Conservation (phyloP, 768 basidiomycete genomes). For the Hemileccinum rubropunctum region DNA sequence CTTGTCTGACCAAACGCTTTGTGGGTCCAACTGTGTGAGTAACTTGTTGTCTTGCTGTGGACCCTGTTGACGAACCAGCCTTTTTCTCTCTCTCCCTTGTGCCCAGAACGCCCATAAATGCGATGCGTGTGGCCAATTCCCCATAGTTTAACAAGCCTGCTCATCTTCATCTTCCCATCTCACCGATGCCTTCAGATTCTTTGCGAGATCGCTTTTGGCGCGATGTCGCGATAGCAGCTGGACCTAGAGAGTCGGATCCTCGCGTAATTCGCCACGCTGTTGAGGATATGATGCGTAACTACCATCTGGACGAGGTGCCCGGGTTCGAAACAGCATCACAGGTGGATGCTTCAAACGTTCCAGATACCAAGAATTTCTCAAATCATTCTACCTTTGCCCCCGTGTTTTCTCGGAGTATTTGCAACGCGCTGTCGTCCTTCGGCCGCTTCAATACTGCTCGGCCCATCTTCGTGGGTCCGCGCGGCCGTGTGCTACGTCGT, state of each 20-base stretch:
- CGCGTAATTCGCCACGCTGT: constrained; percentile 17
- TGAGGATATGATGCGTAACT: constrained; percentile 23
- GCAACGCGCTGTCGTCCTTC: not conserved
- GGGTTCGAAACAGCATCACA: constrained; percentile 6
- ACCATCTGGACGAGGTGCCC: constrained; percentile 19
- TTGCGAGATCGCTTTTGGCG: constrained; percentile 27
- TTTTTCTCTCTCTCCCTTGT: constrained; percentile 12
- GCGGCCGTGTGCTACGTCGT: constrained; percentile 8
- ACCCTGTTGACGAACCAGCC: not conserved
- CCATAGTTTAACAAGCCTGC: not conserved
- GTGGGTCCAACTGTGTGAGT: constrained; percentile 22
- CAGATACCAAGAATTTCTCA: constrained; percentile 11
- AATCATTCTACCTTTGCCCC: constrained; percentile 18
- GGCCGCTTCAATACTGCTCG: constrained; percentile 2
- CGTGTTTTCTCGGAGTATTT: constrained; percentile 13
- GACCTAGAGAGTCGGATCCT: constrained; percentile 10
- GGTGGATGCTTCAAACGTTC: not conserved
- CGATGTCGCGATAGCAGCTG: constrained; percentile 15
- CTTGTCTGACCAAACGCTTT: constrained; percentile 5
- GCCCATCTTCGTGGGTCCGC: constrained; percentile 15
- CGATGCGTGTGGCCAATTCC: not conserved
- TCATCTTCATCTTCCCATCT: not conserved
- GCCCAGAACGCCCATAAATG: constrained; percentile 7
- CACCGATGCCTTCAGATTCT: constrained; percentile 13
- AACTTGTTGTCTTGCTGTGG: not conserved